Evolutionary conservation across 2,329 filamentous ascomycete genomes (phyloP), one percentile per base, ranked within the genome.

Genomic region (Colletotrichum sp.): DNA sequence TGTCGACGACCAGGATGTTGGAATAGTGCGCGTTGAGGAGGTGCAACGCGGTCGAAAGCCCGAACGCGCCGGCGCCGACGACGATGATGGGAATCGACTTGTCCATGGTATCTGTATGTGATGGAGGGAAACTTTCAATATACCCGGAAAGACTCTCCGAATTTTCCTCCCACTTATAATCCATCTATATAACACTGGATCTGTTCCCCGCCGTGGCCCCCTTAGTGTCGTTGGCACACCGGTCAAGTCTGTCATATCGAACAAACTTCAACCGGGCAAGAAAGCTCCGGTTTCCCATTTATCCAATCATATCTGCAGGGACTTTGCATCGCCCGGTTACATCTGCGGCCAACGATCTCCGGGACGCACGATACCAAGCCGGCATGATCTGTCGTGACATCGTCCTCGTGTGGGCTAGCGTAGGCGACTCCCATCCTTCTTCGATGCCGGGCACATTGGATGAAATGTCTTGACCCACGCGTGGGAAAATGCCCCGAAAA

Each of bases 61-160:
- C 89, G 77, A 89, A 90, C 7, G 86, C 86, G 30, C 89, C 89
- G 10, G 83, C 88, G 16, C 88, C 88, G n/a, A 89, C 78, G 39
- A 86, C 79, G 14, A 84, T 63, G 14, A 85, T 81, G 3, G 65
- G 28, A 0, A 16, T 36, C 6, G 65, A 68, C 65, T 55, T 36
- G 3, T 68, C 65, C 65, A 68, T 68, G 26, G 12, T 14, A 8
- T 64, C 21, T 32, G 16, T 48, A 2, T 32, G 16, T 16, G 10
- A 7, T 10, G 24, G 26, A 9, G 18, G 8, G 64, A 26, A 7
- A 2, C 8, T 16, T 39, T 39, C n/a, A 21, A 2, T 18, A 26
- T 30, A n/a, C 24, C 1, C 12, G 3, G 24, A 4, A n/a, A 59
- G 16, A 21, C 16, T 6, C 26, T 52, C n/a, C 10, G 43, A 13